Evolutionary conservation across 306 rosid species (phyloP).

Genomic region (Trichosanthes truncata): DNA sequence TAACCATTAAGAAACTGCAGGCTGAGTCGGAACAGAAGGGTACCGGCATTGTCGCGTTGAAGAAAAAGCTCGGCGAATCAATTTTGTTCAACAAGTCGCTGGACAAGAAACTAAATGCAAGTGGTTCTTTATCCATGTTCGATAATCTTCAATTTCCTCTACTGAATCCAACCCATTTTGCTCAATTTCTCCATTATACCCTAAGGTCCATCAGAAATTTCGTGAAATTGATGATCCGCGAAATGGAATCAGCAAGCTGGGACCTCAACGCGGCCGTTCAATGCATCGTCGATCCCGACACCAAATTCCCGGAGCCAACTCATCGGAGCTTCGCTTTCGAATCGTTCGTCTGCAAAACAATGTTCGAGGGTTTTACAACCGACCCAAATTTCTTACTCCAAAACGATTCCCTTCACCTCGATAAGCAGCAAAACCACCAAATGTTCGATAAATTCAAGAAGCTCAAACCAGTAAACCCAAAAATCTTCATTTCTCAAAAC

Average conservation of each 20-base stretch:
- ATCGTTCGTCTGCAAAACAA: slow-evolving; percentile 56
- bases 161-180: slow-evolving; percentile 44
- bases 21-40: slow-evolving; percentile 36
- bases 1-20: slow-evolving; percentile 58
- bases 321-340: slow-evolving; percentile 60
- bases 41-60: slow-evolving; percentile 12
- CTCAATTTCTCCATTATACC: slow-evolving; percentile 41
- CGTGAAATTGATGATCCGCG: slow-evolving; percentile 52
- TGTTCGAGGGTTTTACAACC: slow-evolving; percentile 68
- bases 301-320: slow-evolving; percentile 34
- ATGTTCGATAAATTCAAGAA: slow-evolving; percentile 58
- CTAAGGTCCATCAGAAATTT: slow-evolving; percentile 42
- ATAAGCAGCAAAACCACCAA: slow-evolving; percentile 3
- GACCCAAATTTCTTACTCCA: slow-evolving; percentile 30
- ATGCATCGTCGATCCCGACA: slow-evolving; percentile 55
- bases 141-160: slow-evolving; percentile 30
- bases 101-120: slow-evolving; percentile 53
- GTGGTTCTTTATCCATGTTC: slow-evolving; percentile 51
- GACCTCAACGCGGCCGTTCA: slow-evolving; percentile 61
- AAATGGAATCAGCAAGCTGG: slow-evolving; percentile 87
- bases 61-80: slow-evolving; percentile 29
- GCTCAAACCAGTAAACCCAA: slow-evolving; percentile 37
- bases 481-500: slow-evolving; percentile 31
- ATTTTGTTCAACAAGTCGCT: slow-evolving; percentile 27
- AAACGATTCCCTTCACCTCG: slow-evolving; percentile 16